These are phyloP conservation scores for Trichosporon sp. DNA, from an alignment of 1,284 basidiomycete genomes.

Conservation along the genomic window DNA sequence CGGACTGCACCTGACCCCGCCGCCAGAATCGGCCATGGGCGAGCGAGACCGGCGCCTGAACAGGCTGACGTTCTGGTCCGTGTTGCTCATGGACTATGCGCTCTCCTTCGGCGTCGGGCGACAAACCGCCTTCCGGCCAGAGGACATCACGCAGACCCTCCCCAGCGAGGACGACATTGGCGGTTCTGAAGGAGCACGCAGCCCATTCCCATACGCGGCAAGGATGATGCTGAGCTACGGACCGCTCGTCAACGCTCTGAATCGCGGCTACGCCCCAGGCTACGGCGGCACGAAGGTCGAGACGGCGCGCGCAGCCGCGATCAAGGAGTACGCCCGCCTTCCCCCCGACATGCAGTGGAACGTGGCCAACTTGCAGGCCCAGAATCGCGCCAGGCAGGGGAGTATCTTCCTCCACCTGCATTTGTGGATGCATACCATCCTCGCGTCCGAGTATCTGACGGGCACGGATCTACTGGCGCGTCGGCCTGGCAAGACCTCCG, in stretches of 20 bases:
- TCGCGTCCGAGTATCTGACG: conserved; percentile 35
- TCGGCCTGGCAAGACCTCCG: background rate
- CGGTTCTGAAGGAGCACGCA: conserved; percentile 12
- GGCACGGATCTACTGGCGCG: conserved; percentile 26
- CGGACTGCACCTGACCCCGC: conserved; percentile 34
- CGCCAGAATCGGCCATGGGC: conserved; percentile 22
- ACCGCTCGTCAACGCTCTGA: conserved; percentile 40
- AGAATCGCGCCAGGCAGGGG: conserved; percentile 33
- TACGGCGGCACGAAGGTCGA: conserved; percentile 20
- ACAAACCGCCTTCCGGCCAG: conserved; percentile 38
- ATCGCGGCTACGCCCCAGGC: conserved; percentile 21
- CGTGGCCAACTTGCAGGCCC: conserved; percentile 38
- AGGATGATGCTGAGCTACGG: conserved; percentile 37
- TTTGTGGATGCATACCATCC: conserved; percentile 44
- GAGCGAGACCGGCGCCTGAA: conserved; percentile 36
- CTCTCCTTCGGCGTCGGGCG: conserved; percentile 40
- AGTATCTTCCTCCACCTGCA: conserved; percentile 40
- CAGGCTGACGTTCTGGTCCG: conserved; percentile 43
- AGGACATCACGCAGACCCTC: conserved; percentile 40
- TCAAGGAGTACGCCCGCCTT: conserved; percentile 36
- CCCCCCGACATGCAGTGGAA: conserved; percentile 43
- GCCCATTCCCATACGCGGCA: conserved; percentile 40
- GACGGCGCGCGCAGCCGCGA: conserved; percentile 28
- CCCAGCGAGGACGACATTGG: conserved; percentile 20
- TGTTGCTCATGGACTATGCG: conserved; percentile 39